A percentile compares a stretch with the other conserved stretches of the same genome.
phyloP scores from a whole-genome alignment of 495 filamentous ascomycete species.

The Echria macrotheca region DNA sequence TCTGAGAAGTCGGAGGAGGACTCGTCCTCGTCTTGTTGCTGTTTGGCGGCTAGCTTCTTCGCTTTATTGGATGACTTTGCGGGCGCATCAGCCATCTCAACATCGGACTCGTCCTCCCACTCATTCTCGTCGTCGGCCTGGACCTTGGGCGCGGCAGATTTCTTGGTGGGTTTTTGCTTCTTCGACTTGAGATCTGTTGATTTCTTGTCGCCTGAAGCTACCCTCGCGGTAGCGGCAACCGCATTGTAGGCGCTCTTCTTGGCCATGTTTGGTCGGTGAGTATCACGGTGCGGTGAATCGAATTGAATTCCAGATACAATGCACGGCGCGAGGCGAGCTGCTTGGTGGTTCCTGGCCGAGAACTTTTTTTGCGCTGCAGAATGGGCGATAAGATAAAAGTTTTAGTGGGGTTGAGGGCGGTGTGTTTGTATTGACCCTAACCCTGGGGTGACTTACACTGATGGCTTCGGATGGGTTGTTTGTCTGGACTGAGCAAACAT shows the following conservation, averaged over 20 bases:
- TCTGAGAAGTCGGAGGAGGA: no score
- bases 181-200: constrained; percentile 38
- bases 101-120: constrained; percentile 22
- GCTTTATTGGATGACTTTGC: constrained; percentile 11
- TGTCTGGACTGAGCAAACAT: no score
- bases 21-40: constrained; percentile 20
- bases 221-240: constrained; percentile 8
- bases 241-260: constrained; percentile 17
- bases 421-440: constrained; percentile 11
- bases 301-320: constrained; percentile 12
- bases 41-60: constrained; percentile 37
- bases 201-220: constrained; percentile 11
- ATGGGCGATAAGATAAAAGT: constrained; percentile 28
- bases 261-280: constrained; percentile 20
- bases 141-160: constrained; percentile 33
- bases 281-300: constrained; percentile 15
- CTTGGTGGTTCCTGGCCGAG: constrained; percentile 2
- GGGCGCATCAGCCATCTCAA: constrained; percentile 12
- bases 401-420: constrained; percentile 6
- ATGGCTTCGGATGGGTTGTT: no score
- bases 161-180: constrained; percentile 34
- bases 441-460: no score
- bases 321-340: not conserved
- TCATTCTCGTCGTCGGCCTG: constrained; percentile 22
- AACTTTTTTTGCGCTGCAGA: constrained; percentile 27